These are phyloP conservation scores for Aspergillus calidoustus DNA, from an alignment of 2,329 filamentous ascomycete species.

Conservation along the genomic window DNA sequence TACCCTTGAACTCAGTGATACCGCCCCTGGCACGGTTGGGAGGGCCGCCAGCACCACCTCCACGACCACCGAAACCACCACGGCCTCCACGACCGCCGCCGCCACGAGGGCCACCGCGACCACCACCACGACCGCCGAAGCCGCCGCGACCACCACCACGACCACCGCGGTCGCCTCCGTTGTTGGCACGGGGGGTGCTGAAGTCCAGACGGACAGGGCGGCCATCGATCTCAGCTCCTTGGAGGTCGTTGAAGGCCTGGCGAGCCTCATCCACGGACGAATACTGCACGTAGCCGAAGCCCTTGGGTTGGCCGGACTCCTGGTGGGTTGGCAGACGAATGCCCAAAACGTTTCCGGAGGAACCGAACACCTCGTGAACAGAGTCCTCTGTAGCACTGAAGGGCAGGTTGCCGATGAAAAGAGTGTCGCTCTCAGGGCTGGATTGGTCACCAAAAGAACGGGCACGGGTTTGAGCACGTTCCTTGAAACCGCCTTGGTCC, in stretches of 20 bases:
- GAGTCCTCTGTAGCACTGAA: constrained; percentile 80
- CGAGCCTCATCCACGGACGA: constrained; percentile 80
- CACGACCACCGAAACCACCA: constrained; percentile 55
- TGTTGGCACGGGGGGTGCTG: constrained; percentile 68
- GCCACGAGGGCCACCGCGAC: constrained; percentile 57
- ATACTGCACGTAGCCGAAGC: constrained; percentile 91
- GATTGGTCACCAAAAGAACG: constrained; percentile 73
- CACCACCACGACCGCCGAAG: constrained; percentile 57
- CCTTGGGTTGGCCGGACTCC: constrained; percentile 84
- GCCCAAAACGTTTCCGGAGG: constrained; percentile 72
- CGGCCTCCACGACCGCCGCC: constrained; percentile 51
- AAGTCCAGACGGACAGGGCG: constrained; percentile 84
- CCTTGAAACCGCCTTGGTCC: constrained; percentile 60
- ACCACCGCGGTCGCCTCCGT: constrained; percentile 52
- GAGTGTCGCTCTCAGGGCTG: constrained; percentile 80
- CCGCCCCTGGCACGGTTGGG: constrained; percentile 58
- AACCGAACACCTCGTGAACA: constrained; percentile 74
- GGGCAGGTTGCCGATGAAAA: constrained; percentile 90
- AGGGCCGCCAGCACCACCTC: constrained; percentile 55
- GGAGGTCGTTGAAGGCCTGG: constrained; percentile 70
- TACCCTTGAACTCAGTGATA: constrained; percentile 73
- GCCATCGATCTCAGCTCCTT: constrained; percentile 72
- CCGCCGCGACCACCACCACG: constrained; percentile 54
- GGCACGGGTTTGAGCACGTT: constrained; percentile 61
- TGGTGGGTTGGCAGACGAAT: constrained; percentile 87